Evolutionary conservation across 441 rosid genomes (phyloP).

Genomic region (Syzygium syzygioides): DNA sequence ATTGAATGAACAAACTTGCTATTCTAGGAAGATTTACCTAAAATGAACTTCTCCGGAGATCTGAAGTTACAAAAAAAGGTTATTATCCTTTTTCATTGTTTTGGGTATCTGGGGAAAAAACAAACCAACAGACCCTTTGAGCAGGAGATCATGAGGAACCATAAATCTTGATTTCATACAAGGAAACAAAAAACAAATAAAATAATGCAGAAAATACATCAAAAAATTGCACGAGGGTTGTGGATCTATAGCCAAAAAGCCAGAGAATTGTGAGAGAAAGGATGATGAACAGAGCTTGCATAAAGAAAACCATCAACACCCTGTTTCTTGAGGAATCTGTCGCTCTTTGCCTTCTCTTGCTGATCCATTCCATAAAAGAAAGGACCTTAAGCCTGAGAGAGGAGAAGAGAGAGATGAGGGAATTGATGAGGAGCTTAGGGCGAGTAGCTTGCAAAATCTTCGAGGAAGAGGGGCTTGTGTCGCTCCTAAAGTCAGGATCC

Average conservation of each 20-base stretch:
- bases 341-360: slow-evolving; percentile 1
- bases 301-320: slow-evolving; percentile 1
- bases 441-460: slow-evolving; percentile 17
- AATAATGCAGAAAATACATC: not conserved
- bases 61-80: not conserved
- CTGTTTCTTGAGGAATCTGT: slow-evolving; percentile 5
- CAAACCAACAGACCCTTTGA: not conserved
- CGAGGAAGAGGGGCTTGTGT: slow-evolving; percentile 3
- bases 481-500: slow-evolving; percentile 17
- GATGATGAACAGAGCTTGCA: not conserved
- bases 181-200: not conserved
- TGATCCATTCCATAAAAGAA: not conserved
- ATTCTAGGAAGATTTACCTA: not conserved
- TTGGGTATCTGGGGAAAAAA: not conserved
- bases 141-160: not conserved
- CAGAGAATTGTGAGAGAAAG: not conserved
- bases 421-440: slow-evolving; percentile 8
- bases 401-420: not conserved
- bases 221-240: not conserved
- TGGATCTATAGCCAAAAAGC: not conserved
- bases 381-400: not conserved
- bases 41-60: not conserved
- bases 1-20: not conserved
- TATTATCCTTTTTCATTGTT: not conserved
- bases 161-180: not conserved